Base-by-base conservation (phyloP, 106 monocot genomes). In the Dendrobium chrysotoxum region DNA sequence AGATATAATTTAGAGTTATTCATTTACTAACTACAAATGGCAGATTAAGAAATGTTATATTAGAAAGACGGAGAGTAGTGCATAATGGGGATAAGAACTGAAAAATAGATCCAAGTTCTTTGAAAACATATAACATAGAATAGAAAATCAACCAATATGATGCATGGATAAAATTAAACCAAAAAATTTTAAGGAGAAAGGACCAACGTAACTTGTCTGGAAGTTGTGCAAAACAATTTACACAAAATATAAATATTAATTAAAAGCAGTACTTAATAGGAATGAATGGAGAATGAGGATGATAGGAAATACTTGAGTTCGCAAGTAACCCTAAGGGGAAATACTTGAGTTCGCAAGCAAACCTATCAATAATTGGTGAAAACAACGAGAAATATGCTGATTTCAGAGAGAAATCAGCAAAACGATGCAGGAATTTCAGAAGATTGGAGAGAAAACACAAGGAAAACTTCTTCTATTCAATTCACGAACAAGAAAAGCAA, bases 161-260 rank as follows among this genome's bases (percentile, higher is more conserved):
- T 35, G 35, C 35, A 35, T 38, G 15, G 40, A 73, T 40, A 15
- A 18, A 40, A 40, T 15, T 35, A 38, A 18, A 35, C 5, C 72
- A 39, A 38, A 35, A 31, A 5, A 11, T 30, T 38, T 40, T 38
- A 73, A 18, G 18, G 40, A 18, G 28, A 73, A 73, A 38, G 28
- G 39, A 15, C 18, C 2, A 17, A 18, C 4, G 28, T 30, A 11
- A 4, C 9, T 28, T 40, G 16, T 3, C 16, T 73, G 13, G 17
- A 73, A 73, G 72, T 73, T 73, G 72, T 40, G 16, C 16, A 73
- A 25, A 61, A n/a, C 8, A 61, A 61, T 61, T 61, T 61, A 21
- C 0, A 8, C 4, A 61, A 18, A 15, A 61, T 11, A 61, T n/a
- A 5, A 61, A n/a, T 5, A n/a, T n/a, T 5, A 4, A n/a, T 7